phyloP scores from a whole-genome alignment of 345 rosid species.

The Camelina neglecta region DNA sequence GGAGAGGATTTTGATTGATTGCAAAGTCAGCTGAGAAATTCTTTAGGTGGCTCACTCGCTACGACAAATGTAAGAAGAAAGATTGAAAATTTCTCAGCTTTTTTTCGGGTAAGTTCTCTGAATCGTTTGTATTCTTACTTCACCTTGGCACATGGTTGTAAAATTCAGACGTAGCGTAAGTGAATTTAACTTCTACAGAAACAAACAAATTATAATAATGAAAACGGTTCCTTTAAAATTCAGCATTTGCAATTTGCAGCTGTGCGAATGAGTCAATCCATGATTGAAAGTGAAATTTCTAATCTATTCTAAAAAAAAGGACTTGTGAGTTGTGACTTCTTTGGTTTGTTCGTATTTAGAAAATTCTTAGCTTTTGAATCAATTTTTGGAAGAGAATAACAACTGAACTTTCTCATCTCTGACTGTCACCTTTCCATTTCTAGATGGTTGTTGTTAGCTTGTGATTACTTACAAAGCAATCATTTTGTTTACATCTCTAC shows the following conservation, averaged over 20 bases:
- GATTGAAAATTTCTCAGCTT: background rate
- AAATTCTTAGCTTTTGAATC: slow-evolving; percentile 22
- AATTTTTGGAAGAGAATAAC: background rate
- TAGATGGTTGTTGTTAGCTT: slow-evolving; percentile 26
- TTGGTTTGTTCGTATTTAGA: slow-evolving; percentile 14
- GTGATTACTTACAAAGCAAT: slow-evolving; percentile 30
- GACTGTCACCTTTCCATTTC: slow-evolving; percentile 20
- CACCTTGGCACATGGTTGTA: background rate
- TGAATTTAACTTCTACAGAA: background rate
- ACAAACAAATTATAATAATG: background rate
- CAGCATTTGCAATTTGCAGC: background rate
- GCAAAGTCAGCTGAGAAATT: slow-evolving; percentile 31
- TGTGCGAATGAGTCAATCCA: background rate
- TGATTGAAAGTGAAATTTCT: slow-evolving; percentile 11
- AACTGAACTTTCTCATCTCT: slow-evolving; percentile 7
- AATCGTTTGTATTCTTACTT: background rate
- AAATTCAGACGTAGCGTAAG: background rate
- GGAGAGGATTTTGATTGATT: slow-evolving; percentile 54
- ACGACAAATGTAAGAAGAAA: background rate
- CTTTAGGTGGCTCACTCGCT: background rate
- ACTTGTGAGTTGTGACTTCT: background rate
- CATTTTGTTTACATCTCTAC: slow-evolving; percentile 5
- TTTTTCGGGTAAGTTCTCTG: background rate
- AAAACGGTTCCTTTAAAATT: background rate
- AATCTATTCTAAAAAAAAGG: background rate